A percentile compares a stretch with the other conserved stretches of the same genome.
Conservation (phyloP, 495 filamentous ascomycete genomes). For the Aspergillus hancockii region DNA sequence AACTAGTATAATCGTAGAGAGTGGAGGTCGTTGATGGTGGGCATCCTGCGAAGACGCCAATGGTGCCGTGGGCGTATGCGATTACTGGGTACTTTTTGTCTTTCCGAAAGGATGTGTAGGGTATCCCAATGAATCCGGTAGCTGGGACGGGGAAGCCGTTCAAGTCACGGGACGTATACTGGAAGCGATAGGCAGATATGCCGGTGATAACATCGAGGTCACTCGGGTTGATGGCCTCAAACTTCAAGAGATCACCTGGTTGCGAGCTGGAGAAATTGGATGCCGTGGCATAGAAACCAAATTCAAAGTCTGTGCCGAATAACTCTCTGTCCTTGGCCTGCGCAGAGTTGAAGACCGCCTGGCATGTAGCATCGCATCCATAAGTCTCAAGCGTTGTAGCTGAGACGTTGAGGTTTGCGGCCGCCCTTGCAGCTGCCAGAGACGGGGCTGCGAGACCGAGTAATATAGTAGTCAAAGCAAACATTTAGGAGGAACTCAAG, state of each 20-base stretch:
- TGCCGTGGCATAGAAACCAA: constrained; percentile 15
- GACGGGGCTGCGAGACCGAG: background rate
- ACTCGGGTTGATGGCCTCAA: constrained; percentile 31
- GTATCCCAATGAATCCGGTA: constrained; percentile 51
- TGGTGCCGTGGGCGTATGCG: constrained; percentile 50
- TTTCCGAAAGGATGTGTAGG: constrained; percentile 31
- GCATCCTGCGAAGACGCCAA: constrained; percentile 36
- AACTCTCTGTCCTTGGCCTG: background rate
- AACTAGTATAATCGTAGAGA: constrained; percentile 39
- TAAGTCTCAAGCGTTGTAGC: background rate
- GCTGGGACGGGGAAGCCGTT: constrained; percentile 45
- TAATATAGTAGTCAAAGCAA: background rate
- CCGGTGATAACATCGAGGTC: constrained; percentile 30
- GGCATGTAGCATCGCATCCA: constrained; percentile 4
- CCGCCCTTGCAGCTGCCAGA: background rate
- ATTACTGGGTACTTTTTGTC: constrained; percentile 33
- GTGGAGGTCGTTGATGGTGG: constrained; percentile 40
- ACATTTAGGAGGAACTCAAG: background rate
- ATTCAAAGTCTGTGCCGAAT: constrained; percentile 10
- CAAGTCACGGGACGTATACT: constrained; percentile 42
- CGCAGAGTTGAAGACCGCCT: background rate
- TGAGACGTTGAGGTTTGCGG: background rate
- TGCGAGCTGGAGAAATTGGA: constrained; percentile 1
- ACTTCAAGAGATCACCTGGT: constrained; percentile 34
- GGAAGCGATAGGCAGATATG: constrained; percentile 39